Base-by-base conservation (phyloP, 257 asterid genomes). In the Salvia hispanica region DNA sequence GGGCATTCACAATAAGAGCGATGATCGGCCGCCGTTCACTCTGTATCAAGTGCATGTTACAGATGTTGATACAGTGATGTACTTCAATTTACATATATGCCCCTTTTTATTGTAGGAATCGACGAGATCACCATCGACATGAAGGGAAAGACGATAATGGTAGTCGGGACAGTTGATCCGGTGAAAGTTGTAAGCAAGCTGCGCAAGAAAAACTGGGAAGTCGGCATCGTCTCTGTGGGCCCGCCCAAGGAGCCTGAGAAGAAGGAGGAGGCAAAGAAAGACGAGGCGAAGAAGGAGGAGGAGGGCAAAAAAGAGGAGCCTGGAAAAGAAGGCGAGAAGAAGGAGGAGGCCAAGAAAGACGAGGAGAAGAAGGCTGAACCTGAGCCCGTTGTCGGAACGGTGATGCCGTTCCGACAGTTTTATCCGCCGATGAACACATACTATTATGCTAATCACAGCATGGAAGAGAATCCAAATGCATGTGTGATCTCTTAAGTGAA, bases 381-480 rank as follows among this genome's bases (percentile, higher is more conserved):
- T 0, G 81, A 76, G 11, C 66, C 57, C 9, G 75, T 66, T n/a
- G 58, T 85, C 8, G 76, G 76, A 6, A 56, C 68, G 0, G 64
- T 59, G 55, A 75, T 77, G 82, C 85, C 83, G 6, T 77, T 73
- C 58, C 66, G 85, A 57, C 89, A 70, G 25, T 82, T 79, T 43
- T 83, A 85, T 21, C 86, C 84, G 7, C 80, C 84, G 6, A 70
- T 76, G 81, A 73, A 80, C 76, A 73, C 81, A 13, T 79, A 75
- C 79, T 74, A 80, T 77, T 73, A 76, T 62, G 77, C 21, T 66
- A 77, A 82, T 45, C 91, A 84, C 66, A 80, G 87, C 85, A 82
- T 82, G 16, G 95, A 87, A 70, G 95, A 87, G 80, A 84, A 87
- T 73, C 91, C 95, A 34, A 87, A 83, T 67, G 81, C 87, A 3